These are phyloP conservation scores for Malus hybrid DNA, from an alignment of 331 rosid species.

Conservation along the genomic window DNA sequence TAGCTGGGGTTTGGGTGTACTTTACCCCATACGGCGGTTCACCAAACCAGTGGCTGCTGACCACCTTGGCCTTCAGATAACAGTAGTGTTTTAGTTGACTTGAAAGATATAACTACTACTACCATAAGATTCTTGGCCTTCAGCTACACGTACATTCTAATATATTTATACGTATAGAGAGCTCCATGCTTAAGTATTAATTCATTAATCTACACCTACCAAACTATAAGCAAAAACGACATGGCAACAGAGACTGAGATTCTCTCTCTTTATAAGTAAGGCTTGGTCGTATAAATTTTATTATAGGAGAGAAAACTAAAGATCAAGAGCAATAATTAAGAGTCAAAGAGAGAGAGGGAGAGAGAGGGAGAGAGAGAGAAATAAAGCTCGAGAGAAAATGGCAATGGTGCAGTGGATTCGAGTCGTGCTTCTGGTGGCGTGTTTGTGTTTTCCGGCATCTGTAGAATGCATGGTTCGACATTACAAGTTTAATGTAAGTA, in stretches of 20 bases:
- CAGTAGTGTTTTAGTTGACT: slow-evolving; percentile 23
- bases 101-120: slow-evolving; percentile 8
- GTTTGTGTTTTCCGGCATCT: slow-evolving; percentile 34
- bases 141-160: background rate
- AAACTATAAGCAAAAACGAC: slow-evolving; percentile 39
- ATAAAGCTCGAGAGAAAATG: background rate
- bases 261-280: background rate
- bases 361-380: background rate
- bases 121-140: background rate
- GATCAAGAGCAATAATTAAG: background rate
- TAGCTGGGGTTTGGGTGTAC: slow-evolving; percentile 48
- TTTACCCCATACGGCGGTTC: slow-evolving; percentile 46
- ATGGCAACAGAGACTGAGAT: slow-evolving; percentile 22
- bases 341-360: background rate
- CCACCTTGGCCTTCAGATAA: slow-evolving; percentile 29
- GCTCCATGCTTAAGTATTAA: slow-evolving; percentile 21
- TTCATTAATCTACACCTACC: slow-evolving; percentile 25
- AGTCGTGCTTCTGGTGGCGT: slow-evolving; percentile 30
- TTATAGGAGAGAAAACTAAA: background rate
- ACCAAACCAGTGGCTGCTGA: slow-evolving; percentile 45
- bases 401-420: slow-evolving; percentile 28
- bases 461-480: slow-evolving; percentile 68
- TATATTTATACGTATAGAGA: slow-evolving; percentile 5
- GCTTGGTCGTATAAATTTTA: background rate
- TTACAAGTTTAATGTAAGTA: slow-evolving; percentile 78